Base-by-base conservation (phyloP, 1,284 basidiomycete genomes). In the Naganishia albida region DNA sequence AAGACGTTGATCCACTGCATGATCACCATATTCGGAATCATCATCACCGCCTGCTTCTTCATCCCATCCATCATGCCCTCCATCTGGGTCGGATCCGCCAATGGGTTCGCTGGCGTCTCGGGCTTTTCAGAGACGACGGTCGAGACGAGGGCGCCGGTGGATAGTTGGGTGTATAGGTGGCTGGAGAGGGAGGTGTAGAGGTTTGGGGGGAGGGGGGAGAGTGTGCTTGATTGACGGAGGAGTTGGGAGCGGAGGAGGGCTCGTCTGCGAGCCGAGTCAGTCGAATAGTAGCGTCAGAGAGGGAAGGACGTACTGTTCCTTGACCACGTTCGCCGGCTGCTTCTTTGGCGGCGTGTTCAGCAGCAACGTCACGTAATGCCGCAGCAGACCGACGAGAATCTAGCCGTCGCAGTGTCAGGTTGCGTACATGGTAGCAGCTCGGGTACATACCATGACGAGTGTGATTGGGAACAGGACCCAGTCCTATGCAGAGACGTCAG, bases 1-100 rank as follows among this genome's bases (percentile, higher is more conserved):
- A 99, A 99, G 79, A 95, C 94, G 80, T 95, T 97, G 82, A 99
- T 96, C 91, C 96, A 99, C 69, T 94, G 95, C 96, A 99, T 99
- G 73, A 99, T 94, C 69, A 98, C 84, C 88, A 98, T 98, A 79
- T 97, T 92, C 10, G 91, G 92, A 8, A 95, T 88, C 78, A 80
- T 79, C 78, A 95, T 94, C 62, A 98, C 93, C 83, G 93, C 93
- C 80, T 98, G 95, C 57, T 95, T 96, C 83, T 98, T 99, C 89
- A 99, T 91, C 57, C 91, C 91, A 34, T 93, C 86, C 93, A 99
- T 96, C 92, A 99, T 96, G 30, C 88, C 89, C 69, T 99, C 96
- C 93, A 99, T 97, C 55, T 88, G 87, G 43, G 85, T 85, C 7
- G 92, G 91, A 80, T 99, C 93, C 6, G 85, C 85, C 73, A 99